A percentile compares a stretch with the other conserved stretches of the same genome.
These are phyloP conservation scores for Candida wancherniae DNA, from an alignment of 805 yeast genomes.

Conservation along the genomic window DNA sequence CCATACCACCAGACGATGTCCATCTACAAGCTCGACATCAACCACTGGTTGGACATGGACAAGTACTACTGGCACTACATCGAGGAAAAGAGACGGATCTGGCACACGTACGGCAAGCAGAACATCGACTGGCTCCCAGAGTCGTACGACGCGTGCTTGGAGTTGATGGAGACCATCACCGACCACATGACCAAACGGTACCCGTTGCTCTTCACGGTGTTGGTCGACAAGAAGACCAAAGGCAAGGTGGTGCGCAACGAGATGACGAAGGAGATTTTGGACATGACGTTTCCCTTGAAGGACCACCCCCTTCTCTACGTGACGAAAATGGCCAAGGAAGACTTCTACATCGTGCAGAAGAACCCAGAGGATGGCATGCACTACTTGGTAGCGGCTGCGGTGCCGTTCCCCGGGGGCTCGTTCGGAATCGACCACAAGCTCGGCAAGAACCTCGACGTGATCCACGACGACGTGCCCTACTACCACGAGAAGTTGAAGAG, in stretches of 20 bases:
- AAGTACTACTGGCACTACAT: conserved; percentile 66
- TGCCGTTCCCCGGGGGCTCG: conserved; percentile 76
- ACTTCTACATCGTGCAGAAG: conserved; percentile 60
- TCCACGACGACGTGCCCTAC: conserved; percentile 67
- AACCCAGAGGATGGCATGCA: conserved; percentile 48
- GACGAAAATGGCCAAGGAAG: conserved; percentile 71
- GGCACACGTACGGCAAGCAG: conserved; percentile 53
- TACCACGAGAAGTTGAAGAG: conserved; percentile 58
- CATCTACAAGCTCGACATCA: conserved; percentile 62
- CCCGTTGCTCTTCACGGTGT: conserved; percentile 54
- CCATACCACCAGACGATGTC: conserved; percentile 81
- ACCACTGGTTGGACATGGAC: conserved; percentile 80
- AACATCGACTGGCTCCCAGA: conserved; percentile 67
- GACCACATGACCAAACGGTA: conserved; percentile 58
- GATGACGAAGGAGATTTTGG: conserved; percentile 57
- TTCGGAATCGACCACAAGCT: conserved; percentile 58
- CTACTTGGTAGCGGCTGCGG: conserved; percentile 68
- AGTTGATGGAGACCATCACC: conserved; percentile 58
- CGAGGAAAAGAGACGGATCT: conserved; percentile 56
- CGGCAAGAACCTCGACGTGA: conserved; percentile 58
- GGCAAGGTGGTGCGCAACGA: conserved; percentile 56
- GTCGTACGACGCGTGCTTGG: conserved; percentile 54
- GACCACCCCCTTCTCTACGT: conserved; percentile 61
- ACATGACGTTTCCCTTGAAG: conserved; percentile 54
- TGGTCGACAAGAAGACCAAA: conserved; percentile 33